Percentiles rank a stretch among this genome's conserved stretches.
Conservation (phyloP, 768 basidiomycete genomes). For the Xerocomellus amylosporus region DNA sequence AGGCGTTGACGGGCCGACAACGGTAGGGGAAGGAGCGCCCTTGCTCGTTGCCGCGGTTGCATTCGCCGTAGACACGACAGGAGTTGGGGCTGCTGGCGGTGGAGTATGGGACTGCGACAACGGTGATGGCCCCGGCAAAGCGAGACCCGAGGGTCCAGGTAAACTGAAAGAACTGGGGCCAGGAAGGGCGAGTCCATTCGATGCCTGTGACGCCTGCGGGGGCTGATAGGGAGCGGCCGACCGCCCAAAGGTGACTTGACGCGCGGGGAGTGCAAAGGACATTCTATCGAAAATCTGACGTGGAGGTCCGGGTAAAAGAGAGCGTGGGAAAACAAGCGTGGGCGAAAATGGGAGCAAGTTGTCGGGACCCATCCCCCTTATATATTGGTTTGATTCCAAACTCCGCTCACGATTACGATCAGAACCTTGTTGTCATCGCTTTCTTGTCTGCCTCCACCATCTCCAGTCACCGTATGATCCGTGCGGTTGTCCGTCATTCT, state of each 20-base stretch:
- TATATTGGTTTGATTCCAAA: slow-evolving; percentile 28
- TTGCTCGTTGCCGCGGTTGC: slow-evolving; percentile 32
- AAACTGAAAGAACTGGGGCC: slow-evolving; percentile 45
- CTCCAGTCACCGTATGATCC: slow-evolving; percentile 6
- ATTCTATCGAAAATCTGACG: slow-evolving; percentile 26
- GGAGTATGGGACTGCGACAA: slow-evolving; percentile 43
- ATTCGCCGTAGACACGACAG: slow-evolving; percentile 19
- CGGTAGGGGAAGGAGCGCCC: slow-evolving; percentile 37
- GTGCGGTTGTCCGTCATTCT: neutral
- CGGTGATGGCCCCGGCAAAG: slow-evolving; percentile 56
- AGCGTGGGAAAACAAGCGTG: slow-evolving; percentile 30
- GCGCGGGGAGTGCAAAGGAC: slow-evolving; percentile 71
- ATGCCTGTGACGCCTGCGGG: slow-evolving; percentile 39
- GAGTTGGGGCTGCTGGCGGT: slow-evolving; percentile 22
- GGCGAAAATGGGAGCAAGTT: slow-evolving; percentile 21
- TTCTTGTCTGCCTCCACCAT: slow-evolving; percentile 30
- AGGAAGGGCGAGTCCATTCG: slow-evolving; percentile 59
- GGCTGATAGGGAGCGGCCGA: slow-evolving; percentile 47
- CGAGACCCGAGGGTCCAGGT: slow-evolving; percentile 41
- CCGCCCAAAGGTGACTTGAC: slow-evolving; percentile 76
- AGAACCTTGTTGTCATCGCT: slow-evolving; percentile 6
- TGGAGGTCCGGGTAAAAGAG: slow-evolving; percentile 21
- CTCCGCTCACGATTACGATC: slow-evolving; percentile 30
- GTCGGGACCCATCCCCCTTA: slow-evolving; percentile 21
- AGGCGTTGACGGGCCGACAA: slow-evolving; percentile 60